phyloP scores from a whole-genome alignment of 2,329 filamentous ascomycete genomes.

The Verticillium tricorpus region DNA sequence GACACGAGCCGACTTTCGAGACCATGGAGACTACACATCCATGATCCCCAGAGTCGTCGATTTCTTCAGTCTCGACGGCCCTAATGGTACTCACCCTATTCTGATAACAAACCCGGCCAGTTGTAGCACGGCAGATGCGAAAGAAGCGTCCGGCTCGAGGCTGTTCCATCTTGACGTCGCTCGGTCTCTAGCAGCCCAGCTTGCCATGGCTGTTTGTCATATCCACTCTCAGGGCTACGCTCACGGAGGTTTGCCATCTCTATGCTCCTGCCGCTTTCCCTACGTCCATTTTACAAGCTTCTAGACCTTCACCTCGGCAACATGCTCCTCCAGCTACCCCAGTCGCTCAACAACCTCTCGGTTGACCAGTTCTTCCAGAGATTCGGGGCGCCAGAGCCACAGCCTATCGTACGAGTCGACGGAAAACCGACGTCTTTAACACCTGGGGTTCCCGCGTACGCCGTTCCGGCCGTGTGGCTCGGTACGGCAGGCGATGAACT shows the following conservation, averaged over 20 bases:
- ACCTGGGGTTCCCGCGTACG: conserved; percentile 22
- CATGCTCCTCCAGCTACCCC: conserved; percentile 21
- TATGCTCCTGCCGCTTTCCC: not conserved
- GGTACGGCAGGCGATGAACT: conserved; percentile 26
- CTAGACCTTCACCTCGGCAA: conserved; percentile 29
- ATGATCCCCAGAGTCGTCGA: conserved; percentile 17
- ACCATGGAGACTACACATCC: not conserved
- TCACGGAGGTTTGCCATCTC: conserved; percentile 20
- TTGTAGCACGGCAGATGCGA: conserved; percentile 20
- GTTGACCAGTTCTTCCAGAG: conserved; percentile 18
- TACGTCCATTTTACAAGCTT: not conserved
- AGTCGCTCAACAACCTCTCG: conserved; percentile 16
- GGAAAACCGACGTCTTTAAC: conserved; percentile 8
- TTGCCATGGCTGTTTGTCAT: conserved; percentile 21
- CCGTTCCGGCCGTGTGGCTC: conserved; percentile 26
- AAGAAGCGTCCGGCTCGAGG: conserved; percentile 9
- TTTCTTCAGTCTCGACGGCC: conserved; percentile 18
- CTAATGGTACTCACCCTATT: conserved; percentile 23
- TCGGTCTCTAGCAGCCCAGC: conserved; percentile 21
- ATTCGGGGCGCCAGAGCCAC: conserved; percentile 17
- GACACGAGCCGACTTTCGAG: not conserved
- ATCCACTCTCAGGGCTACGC: conserved; percentile 23
- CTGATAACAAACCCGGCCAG: conserved; percentile 19
- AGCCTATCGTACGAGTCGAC: conserved; percentile 15
- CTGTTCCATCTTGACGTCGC: conserved; percentile 21